These are phyloP conservation scores for Penicillium sp. DNA, from an alignment of 2,329 filamentous ascomycete species.

Conservation along the genomic window DNA sequence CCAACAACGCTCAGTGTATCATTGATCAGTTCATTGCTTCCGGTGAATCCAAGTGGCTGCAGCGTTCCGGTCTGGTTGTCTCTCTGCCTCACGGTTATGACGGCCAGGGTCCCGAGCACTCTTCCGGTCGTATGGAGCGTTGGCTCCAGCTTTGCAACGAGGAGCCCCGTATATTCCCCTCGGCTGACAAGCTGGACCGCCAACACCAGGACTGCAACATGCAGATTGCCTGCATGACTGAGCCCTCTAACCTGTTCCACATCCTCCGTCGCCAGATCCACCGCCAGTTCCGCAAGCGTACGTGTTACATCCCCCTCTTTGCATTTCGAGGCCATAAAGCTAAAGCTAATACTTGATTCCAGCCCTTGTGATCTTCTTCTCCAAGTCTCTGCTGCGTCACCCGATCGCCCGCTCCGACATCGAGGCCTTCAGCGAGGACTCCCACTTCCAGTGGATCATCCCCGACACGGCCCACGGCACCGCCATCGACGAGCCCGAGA, in stretches of 20 bases:
- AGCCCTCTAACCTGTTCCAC: constrained; percentile 93
- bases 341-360: constrained; percentile 15
- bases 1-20: constrained; percentile 98
- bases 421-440: constrained; percentile 85
- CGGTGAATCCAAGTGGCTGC: constrained; percentile 97
- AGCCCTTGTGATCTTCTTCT: constrained; percentile 98
- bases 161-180: constrained; percentile 88
- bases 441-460: constrained; percentile 96
- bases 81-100: constrained; percentile 97
- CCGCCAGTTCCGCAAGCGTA: constrained; percentile 98
- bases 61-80: constrained; percentile 93
- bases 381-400: constrained; percentile 91
- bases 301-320: constrained; percentile 39
- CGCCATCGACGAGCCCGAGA: constrained; percentile 69
- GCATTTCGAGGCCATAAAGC: not conserved
- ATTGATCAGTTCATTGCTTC: constrained; percentile 99
- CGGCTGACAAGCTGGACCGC: constrained; percentile 80
- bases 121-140: constrained; percentile 92
- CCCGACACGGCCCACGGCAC: constrained; percentile 78
- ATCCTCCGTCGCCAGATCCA: constrained; percentile 96
- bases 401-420: constrained; percentile 83
- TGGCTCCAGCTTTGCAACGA: constrained; percentile 97
- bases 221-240: constrained; percentile 97
- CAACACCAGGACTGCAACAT: constrained; percentile 99
- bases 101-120: constrained; percentile 96